Evolutionary conservation across 345 rosid genomes (phyloP), one percentile per base, ranked within the genome.

Genomic region (Litchi chinensis): DNA sequence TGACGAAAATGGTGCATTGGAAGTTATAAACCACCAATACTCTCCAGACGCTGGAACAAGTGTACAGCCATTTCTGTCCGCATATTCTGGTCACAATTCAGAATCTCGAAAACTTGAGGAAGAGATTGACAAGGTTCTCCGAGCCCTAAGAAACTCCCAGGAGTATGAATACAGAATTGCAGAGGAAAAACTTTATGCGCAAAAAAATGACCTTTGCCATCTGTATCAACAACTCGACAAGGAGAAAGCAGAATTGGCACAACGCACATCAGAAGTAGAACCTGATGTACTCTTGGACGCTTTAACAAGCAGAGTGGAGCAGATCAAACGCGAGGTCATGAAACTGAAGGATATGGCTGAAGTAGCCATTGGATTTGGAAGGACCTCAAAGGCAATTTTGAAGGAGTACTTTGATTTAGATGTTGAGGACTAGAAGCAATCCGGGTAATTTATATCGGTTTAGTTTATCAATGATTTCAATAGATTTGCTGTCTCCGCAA

Each of bases 331-430:
- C 63, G 97, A 91, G 85, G 76, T 83, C 56, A 57, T 68, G 79
- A 91, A 87, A 82, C 88, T 93, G 67, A 83, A 83, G 82, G 86
- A 89, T 68, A 95, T 95, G 98, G 81, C 87, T 86, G 83, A 84
- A 84, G 93, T 93, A 44, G 90, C 91, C 77, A 88, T 79, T 4
- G 98, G 94, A 66, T 92, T 93, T 76, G 98, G 95, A 40, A 89
- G 85, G 82, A 88, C 91, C 50, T 77, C 95, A 24, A 90, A 82
- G 70, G 73, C 68, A 62, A 80, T 83, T 54, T 89, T 89, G 63
- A 89, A 80, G 87, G 91, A 86, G 65, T 86, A 82, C 74, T 93
- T 87, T 68, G 87, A 86, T 80, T 68, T 88, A 68, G 88, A 83
- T 10, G 16, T 82, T 39, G 85, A 87, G 37, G 83, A 85, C 57